These are phyloP conservation scores for Yueomyces sp. DNA, from an alignment of 1,139 yeast genomes.

Conservation along the genomic window DNA sequence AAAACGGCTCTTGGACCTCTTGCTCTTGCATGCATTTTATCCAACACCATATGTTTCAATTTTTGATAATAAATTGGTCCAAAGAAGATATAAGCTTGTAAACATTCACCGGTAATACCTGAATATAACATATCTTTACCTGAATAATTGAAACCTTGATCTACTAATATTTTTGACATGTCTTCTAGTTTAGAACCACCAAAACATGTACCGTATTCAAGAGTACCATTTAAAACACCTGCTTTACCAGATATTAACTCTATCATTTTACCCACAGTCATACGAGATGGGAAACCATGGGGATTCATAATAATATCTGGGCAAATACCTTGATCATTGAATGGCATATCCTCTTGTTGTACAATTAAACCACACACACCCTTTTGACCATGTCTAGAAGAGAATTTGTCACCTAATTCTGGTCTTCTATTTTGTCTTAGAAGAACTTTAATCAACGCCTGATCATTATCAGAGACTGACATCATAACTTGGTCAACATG, in stretches of 20 bases:
- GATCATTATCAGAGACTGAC: conserved; percentile 91
- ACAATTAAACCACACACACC: conserved; percentile 98
- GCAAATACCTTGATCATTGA: conserved; percentile 74
- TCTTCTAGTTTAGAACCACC: conserved; percentile 94
- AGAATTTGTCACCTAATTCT: conserved; percentile 93
- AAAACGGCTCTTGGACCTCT: conserved; percentile 98
- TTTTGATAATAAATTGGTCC: conserved; percentile 98
- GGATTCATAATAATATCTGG: conserved; percentile 99
- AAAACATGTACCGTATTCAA: conserved; percentile 95
- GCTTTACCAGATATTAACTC: conserved; percentile 95
- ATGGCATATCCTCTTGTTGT: conserved; percentile 92
- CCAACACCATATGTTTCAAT: conserved; percentile 96
- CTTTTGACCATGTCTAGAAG: conserved; percentile 95
- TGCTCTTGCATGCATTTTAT: conserved; percentile 99
- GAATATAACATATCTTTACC: conserved; percentile 97
- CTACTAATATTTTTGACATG: conserved; percentile 86
- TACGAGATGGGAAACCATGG: conserved; percentile 98
- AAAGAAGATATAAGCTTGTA: conserved; percentile 94
- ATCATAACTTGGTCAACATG: conserved; percentile 96
- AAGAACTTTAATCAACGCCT: conserved; percentile 82
- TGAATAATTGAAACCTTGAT: conserved; percentile 84
- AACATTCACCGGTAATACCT: conserved; percentile 96
- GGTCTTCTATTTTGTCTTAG: conserved; percentile 95
- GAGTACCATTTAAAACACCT: conserved; percentile 82
- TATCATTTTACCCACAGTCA: conserved; percentile 99